Evolutionary conservation across 257 asterid genomes (phyloP), one percentile per base, ranked within the genome.

Genomic region (Verbena officinalis): DNA sequence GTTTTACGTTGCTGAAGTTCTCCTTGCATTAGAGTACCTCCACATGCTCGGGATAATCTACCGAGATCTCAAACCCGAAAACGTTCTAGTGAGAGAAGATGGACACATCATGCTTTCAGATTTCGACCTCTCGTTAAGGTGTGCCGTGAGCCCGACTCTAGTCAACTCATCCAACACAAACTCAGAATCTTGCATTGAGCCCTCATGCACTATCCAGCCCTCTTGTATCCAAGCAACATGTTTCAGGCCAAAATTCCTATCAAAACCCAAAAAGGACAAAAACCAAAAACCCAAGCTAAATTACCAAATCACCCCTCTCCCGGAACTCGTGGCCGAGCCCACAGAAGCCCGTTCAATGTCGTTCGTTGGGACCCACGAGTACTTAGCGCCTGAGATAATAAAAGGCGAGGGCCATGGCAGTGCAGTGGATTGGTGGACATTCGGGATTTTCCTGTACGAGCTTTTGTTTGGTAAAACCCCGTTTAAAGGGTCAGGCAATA

Each of bases 381-480:
- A 78, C 13, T 55, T 78, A 13, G 84, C 84, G 0, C 84, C 84
- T 0, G 84, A 78, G 48, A 78, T 78, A 44, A 75, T 78, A 48
- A 78, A 78, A 30, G 84, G 84, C 4, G 81, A 75, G 59, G 81
- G 84, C 33, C 84, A 78, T 48, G 84, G 84, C 21, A 78, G 84
- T 20, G 84, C 84, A 10, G 84, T 78, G 27, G 84, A 78, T 54
- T 78, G 84, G 84, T 78, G 84, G 84, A 78, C 84, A 0, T 75
- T 78, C 2, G 81, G 84, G 22, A 61, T 75, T 5, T 78, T 78
- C 14, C 55, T 78, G 0, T 75, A 78, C 5, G 84, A 78, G 69
- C 78, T 78, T 12, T 31, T 78, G 53, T 78, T 67, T 31, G 84
- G 84, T 10, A 36, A 65, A 44, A 78, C 84, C 0, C 81, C 84